Evolutionary conservation across 805 yeast genomes (phyloP).

Genomic region (Kockiozyma suomiensis): DNA sequence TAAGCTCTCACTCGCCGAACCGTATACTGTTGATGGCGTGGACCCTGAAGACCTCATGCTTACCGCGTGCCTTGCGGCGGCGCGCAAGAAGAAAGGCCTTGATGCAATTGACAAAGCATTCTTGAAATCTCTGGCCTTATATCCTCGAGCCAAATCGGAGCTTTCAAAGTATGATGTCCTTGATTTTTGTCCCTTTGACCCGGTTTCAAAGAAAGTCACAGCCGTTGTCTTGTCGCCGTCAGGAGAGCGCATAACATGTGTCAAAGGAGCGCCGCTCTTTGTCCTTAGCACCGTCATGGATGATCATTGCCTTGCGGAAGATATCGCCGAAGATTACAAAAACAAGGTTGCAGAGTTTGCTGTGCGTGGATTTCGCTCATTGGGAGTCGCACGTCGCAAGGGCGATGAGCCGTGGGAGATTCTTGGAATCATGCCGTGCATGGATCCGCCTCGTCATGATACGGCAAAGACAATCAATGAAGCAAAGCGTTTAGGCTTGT

Average conservation of each 20-base stretch:
- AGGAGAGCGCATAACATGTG: conserved; percentile 92
- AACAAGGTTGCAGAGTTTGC: conserved; percentile 97
- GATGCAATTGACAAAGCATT: conserved; percentile 97
- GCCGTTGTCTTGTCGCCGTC: conserved; percentile 94
- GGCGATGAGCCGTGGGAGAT: conserved; percentile 98
- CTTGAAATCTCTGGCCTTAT: conserved; percentile 80
- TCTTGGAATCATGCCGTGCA: conserved; percentile 96
- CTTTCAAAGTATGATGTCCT: conserved; percentile 90
- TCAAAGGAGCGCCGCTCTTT: conserved; percentile 97
- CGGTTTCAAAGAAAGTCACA: conserved; percentile 93
- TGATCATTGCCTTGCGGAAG: conserved; percentile 94
- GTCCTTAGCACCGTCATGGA: conserved; percentile 95
- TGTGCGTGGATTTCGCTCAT: conserved; percentile 96
- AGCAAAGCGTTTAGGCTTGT: conserved; percentile 86
- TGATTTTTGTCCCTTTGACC: conserved; percentile 96
- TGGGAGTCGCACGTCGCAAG: conserved; percentile 98
- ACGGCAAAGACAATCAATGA: conserved; percentile 92
- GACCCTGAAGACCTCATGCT: conserved; percentile 92
- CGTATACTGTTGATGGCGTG: conserved; percentile 94
- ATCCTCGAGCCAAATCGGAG: conserved; percentile 92
- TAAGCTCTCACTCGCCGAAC: conserved; percentile 92
- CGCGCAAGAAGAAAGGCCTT: conserved; percentile 96
- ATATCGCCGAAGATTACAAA: conserved; percentile 89
- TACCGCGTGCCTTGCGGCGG: conserved; percentile 96
- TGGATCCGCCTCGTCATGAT: conserved; percentile 98